These are phyloP conservation scores for Tetraselmis chui DNA, from an alignment of 139 green algal genomes.

Conservation along the genomic window DNA sequence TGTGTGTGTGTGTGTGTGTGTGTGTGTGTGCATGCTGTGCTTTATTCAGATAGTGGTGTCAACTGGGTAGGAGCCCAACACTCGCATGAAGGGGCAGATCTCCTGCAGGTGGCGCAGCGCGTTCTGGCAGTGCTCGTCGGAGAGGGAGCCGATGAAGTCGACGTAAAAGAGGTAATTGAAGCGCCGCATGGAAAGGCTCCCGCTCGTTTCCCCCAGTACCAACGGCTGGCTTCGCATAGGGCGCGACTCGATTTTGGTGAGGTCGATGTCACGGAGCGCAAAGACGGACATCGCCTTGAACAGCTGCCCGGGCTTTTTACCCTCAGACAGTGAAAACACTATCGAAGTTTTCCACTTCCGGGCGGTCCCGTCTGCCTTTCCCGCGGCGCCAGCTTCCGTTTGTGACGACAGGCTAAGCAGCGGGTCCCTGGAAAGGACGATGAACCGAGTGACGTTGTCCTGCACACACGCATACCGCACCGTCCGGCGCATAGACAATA, in stretches of 20 bases:
- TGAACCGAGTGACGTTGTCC: slow-evolving; percentile 92
- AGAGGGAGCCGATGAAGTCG: slow-evolving; percentile 83
- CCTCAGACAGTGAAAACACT: slow-evolving; percentile 78
- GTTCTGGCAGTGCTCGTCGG: slow-evolving; percentile 75
- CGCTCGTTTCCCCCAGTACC: slow-evolving; percentile 13
- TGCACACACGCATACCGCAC: no score
- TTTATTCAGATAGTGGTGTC: slow-evolving; percentile 36
- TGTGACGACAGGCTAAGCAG: slow-evolving; percentile 32
- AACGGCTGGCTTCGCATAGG: slow-evolving; percentile 74
- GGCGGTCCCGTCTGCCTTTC: neutral
- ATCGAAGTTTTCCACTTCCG: slow-evolving; percentile 77
- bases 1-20: no score
- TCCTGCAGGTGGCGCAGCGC: slow-evolving; percentile 91
- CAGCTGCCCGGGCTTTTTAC: slow-evolving; percentile 68
- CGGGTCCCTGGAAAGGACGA: slow-evolving; percentile 88
- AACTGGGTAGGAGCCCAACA: slow-evolving; percentile 87
- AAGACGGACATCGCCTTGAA: slow-evolving; percentile 97
- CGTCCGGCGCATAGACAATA: no score
- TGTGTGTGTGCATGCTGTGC: no score
- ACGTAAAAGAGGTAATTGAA: slow-evolving; percentile 99
- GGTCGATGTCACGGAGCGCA: slow-evolving; percentile 91
- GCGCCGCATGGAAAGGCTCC: slow-evolving; percentile 13
- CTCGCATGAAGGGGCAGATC: slow-evolving; percentile 81
- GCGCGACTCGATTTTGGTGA: slow-evolving; percentile 94
- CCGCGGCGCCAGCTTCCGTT: neutral